A percentile compares a stretch with the other conserved stretches of the same genome.
Evolutionary conservation across 1,139 yeast genomes (phyloP).

Genomic region (Yamadazyma mexicana): DNA sequence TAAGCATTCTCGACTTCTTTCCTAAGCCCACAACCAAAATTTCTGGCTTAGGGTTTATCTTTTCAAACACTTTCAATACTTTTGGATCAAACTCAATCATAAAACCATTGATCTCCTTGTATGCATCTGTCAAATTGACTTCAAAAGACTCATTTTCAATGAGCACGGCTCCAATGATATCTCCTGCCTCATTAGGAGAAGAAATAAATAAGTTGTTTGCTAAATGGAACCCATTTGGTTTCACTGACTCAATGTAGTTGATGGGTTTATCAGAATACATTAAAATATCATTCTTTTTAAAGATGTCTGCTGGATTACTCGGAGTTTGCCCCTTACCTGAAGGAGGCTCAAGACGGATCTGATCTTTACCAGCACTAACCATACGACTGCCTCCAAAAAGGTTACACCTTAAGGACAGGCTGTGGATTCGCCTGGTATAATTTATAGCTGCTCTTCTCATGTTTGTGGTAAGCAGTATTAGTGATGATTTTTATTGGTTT

Average conservation of each 20-base stretch:
- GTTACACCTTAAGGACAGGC: constrained; percentile 4
- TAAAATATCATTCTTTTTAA: constrained; percentile 46
- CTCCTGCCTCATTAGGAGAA: constrained; percentile 48
- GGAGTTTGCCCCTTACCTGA: constrained; percentile 40
- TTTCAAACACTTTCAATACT: constrained; percentile 50
- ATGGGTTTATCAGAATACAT: constrained; percentile 44
- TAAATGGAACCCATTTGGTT: constrained; percentile 41
- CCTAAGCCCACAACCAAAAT: constrained; percentile 73
- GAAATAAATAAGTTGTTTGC: constrained; percentile 37
- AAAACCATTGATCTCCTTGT: constrained; percentile 41
- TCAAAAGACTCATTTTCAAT: constrained; percentile 66
- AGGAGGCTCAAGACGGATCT: constrained; percentile 30
- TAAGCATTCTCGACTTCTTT: constrained; percentile 58
- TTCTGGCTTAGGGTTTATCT: constrained; percentile 78
- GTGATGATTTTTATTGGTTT: neutral
- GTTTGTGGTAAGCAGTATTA: neutral
- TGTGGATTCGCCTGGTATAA: constrained; percentile 5
- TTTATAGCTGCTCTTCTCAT: constrained; percentile 3
- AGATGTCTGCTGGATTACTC: constrained; percentile 46
- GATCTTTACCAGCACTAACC: constrained; percentile 17
- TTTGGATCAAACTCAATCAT: constrained; percentile 41
- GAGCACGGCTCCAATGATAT: constrained; percentile 55
- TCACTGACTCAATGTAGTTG: constrained; percentile 46
- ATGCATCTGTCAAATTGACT: constrained; percentile 47
- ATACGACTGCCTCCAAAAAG: constrained; percentile 32